Evolutionary conservation across 2,329 filamentous ascomycete species (phyloP), one percentile per base, ranked within the genome.

Genomic region (Fusarium zealandicum): DNA sequence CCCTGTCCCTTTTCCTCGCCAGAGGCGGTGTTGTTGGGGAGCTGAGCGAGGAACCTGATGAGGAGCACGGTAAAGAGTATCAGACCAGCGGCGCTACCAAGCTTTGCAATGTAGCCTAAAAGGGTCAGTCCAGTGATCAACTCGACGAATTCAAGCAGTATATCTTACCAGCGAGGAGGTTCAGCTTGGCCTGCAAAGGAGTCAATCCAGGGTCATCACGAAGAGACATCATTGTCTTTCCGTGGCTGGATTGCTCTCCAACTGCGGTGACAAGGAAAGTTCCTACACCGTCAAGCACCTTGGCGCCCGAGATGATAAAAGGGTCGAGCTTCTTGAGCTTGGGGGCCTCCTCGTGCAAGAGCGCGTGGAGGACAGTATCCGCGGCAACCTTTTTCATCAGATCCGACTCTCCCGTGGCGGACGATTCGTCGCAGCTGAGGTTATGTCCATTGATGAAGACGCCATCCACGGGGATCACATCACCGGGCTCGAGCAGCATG

Each of bases 21-120:
- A 0, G 73, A 70, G 0, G 59, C 68, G n/a, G 57, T 33, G 64
- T 82, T 85, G 17, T 74, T 65, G 11, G 81, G 80, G 3, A 93
- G 78, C 12, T 79, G 73, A 33, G 82, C 86, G 13, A 91, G 76
- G 69, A 92, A 93, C 65, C 90, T 86, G 76, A 93, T 90, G 64
- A 92, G 84, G 4, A 93, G 78, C n/a, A 92, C 87, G 44, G 90
- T 74, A 69, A 93, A 93, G 12, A 93, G 78, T 2, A 92, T 73
- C 9, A 89, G 73, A 48, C 89, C 90, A 17, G 90, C 86, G 44
- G 83, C 84, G 63, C 88, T 84, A 18, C 81, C 82, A 4, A 73
- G 61, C 56, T 72, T 74, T 11, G 73, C 73, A 35, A 74, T 75
- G 12, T 64, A 64, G 10, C 61, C 62, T 64, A 12, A 10, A 5